Base-by-base conservation (phyloP, 768 basidiomycete genomes). In the Sarcomyxa edulis region DNA sequence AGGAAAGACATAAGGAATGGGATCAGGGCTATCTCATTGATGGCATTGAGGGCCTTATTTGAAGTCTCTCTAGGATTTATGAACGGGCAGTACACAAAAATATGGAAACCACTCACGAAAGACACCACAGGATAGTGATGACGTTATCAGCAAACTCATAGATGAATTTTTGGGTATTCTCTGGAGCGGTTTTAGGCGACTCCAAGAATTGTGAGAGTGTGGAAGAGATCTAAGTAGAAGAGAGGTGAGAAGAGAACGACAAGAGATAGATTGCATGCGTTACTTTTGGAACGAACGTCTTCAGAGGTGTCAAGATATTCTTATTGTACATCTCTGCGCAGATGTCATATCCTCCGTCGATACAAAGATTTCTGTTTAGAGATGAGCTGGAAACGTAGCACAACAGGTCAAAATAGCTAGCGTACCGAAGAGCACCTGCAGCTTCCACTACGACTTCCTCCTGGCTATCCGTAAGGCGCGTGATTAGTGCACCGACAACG, bases 321-420 rank as follows among this genome's bases (percentile, higher is more conserved):
- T 96, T 96, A 60, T 97, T 96, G 64, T 84, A 94, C 89, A 97
- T 94, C 60, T 96, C 91, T 1, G 86, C 90, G 51, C 93, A 94
- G 32, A 96, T 86, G 47, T 96, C 92, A 54, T 89, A 87, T 36
- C 94, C 94, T 11, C 93, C 94, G 54, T 97, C 94, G 52, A 97
- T 83, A 52, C 90, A 92, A 10, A 97, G 61, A 64, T 96, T 97
- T 45, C 93, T 96, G 51, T 8, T 15, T 18, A 40, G 25, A 23
- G 27, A 8, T 23, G 38, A 48, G 42, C 35, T 28, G 40, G 40
- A 18, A 42, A 24, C 9, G 28, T 23, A 25, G 11, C 28, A 39
- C 24, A 28, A 7, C 12, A 43, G 22, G 33, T 14, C 15, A 29
- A 7, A 29, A 41, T 34, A 12, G 11, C n/a, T 14, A 2, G 52